Percentiles rank a stretch among this genome's conserved stretches.
Evolutionary conservation across 2,329 filamentous ascomycete genomes (phyloP).

Genomic region (Ceratocystis papillata): DNA sequence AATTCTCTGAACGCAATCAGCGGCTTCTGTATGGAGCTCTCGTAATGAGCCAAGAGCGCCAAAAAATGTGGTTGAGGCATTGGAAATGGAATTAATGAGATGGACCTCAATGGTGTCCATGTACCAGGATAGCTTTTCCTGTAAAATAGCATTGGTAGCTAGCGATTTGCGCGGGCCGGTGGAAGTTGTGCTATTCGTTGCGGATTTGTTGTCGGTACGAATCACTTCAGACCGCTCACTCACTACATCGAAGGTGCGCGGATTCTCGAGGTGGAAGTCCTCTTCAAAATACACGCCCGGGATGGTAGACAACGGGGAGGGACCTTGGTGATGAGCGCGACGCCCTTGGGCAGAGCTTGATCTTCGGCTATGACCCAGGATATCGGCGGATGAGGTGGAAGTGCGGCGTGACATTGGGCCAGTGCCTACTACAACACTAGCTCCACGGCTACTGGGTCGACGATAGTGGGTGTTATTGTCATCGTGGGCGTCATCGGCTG

Average conservation of each 20-base stretch:
- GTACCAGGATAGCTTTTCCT: conserved; percentile 98
- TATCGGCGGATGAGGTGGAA: conserved; percentile 36
- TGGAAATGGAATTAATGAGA: conserved; percentile 89
- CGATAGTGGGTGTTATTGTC: conserved; percentile 34
- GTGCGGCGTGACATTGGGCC: conserved; percentile 32
- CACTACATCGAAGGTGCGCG: conserved; percentile 89
- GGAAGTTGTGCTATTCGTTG: conserved; percentile 43
- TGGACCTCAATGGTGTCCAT: conserved; percentile 99
- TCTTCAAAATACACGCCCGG: conserved; percentile 91
- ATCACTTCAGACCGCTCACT: conserved; percentile 96
- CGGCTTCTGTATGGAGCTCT: conserved; percentile 82
- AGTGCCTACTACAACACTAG: conserved; percentile 18
- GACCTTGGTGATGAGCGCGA: conserved; percentile 55
- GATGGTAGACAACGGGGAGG: conserved; percentile 82
- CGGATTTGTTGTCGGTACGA: conserved; percentile 48
- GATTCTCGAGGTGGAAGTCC: conserved; percentile 89
- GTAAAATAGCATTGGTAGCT: conserved; percentile 90
- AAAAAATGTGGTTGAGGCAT: conserved; percentile 92
- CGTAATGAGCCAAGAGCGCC: conserved; percentile 82
- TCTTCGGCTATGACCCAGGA: conserved; percentile 16
- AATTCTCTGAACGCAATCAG: conserved; percentile 81
- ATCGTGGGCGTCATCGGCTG: conserved; percentile 28
- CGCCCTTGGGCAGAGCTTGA: conserved; percentile 23
- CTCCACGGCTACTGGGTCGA: conserved; percentile 37
- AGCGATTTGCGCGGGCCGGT: conserved; percentile 63